Base-by-base conservation (phyloP, 306 rosid genomes). In the Carpinus viminea region DNA sequence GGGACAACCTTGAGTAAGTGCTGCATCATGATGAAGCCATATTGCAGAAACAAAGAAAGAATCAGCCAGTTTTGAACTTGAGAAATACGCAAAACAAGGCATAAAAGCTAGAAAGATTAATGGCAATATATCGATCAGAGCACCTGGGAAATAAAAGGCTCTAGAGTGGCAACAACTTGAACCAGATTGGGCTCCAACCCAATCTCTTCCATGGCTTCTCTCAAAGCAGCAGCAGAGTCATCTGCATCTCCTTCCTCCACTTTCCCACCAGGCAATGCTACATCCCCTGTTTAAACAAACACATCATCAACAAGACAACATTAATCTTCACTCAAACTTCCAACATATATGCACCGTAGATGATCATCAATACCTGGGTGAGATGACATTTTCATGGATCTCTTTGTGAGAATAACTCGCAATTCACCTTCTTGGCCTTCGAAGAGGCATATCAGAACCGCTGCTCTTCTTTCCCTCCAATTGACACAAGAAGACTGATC, bases 261-360 rank as follows among this genome's bases (percentile, higher is more conserved):
- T 85, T 85, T 85, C 13, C 85, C 85, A 46, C 88, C 85, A 1
- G 88, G 88, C 74, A 84, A 74, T 31, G 88, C 85, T 13, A 81
- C 85, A 68, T 85, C 88, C 31, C 88, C 87, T 84, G 65, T 31
- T 72, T 31, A 31, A 31, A 31, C 34, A 31, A 31, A 31, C 34
- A 1, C 34, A 31, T 31, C 34, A 31, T 31, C 34, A 31, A 31
- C 34, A 31, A 31, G 34, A 31, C 34, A 31, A 31, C 34, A 31
- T 31, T 2, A 31, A 31, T 15, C 70, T 41, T 5, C 45, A 41
- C 45, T 41, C 45, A 41, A 41, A 41, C 45, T 64, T 20, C n/a
- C 46, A 20, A 10, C 70, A 24, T 24, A 64, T 12, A 31, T 28
- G 69, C 45, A 2, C 12, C 8, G 16, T 15, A 7, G 12, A 41